A percentile compares a stretch with the other conserved stretches of the same genome.
Evolutionary conservation across 805 yeast genomes (phyloP).

Genomic region (Nakazawaea laoshanensis): DNA sequence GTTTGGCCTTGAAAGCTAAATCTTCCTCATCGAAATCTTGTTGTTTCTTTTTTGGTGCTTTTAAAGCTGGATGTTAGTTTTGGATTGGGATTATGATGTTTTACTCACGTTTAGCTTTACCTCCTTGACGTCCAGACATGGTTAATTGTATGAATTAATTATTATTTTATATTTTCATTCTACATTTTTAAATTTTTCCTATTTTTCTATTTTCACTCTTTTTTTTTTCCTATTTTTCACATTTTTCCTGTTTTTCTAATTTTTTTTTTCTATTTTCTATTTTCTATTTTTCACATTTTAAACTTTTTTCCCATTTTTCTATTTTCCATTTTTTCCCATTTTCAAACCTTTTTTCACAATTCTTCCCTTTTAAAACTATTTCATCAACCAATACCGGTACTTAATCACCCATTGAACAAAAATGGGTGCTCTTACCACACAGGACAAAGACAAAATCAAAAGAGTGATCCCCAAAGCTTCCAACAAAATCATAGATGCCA

Average conservation of each 20-base stretch:
- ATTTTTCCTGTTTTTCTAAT: too few species aligned
- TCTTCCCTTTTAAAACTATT: too few species aligned
- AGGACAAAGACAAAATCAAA: constrained; percentile 85
- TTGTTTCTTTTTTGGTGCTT: constrained; percentile 74
- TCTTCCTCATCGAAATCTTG: constrained; percentile 84
- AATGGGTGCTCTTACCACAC: constrained; percentile 32
- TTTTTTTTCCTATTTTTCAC: too few species aligned
- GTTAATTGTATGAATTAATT: neutral
- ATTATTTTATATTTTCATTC: neutral
- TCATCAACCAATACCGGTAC: too few species aligned
- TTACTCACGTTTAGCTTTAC: constrained; percentile 81
- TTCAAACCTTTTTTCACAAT: too few species aligned
- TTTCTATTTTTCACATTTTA: too few species aligned
- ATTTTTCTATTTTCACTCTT: too few species aligned
- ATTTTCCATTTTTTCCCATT: too few species aligned
- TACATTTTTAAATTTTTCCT: too few species aligned
- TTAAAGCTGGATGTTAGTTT: constrained; percentile 33
- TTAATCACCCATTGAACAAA: too few species aligned
- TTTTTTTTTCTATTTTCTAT: too few species aligned
- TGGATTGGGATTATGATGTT: constrained; percentile 7
- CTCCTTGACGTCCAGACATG: constrained; percentile 99
- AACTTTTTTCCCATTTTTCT: too few species aligned
- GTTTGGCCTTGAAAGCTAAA: constrained; percentile 83
- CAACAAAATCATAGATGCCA: constrained; percentile 82
- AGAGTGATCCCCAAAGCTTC: constrained; percentile 82